Base-by-base conservation (phyloP, 495 filamentous ascomycete genomes). In the Aspergillus hancockii region DNA sequence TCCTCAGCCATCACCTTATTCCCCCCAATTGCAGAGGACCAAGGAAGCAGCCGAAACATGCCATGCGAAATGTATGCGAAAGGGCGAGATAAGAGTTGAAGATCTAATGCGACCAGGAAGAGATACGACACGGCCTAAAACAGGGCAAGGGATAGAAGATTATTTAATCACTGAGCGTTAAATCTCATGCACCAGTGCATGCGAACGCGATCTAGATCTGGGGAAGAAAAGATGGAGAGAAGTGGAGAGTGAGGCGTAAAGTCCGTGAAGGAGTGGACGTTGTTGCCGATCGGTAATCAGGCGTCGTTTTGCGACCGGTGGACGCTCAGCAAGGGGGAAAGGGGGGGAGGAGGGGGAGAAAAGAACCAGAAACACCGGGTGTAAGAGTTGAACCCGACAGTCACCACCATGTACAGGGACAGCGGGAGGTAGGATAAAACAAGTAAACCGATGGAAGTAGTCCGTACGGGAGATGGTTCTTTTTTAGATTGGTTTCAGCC, bases 21-120 rank as follows among this genome's bases (percentile, higher is more conserved):
- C 64, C 75, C 80, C 75, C 80, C 77, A 63, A 81, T 78, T 67
- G 79, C 71, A 63, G 81, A 77, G 64, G 77, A 76, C 83, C 82
- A 85, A 62, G 82, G 75, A 34, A 81, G 69, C 60, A 81, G 70
- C 52, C 79, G 75, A 72, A 82, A 84, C 83, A 86, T 85, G 81
- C 81, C 79, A 83, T 80, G 76, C 71, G 76, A 80, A 56, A 62
- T 62, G 57, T 55, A 38, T 54, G 49, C 47, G 50, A 38, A 21
- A 46, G 57, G 53, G 62, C 54, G 59, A 30, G 55, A 49, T 18
- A 64, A 51, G 54, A 56, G 58, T 53, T 23, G 36, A 58, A 43
- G 51, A 68, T 47, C 58, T 47, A 55, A 58, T 57, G 54, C 43
- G 67, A 36, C 32, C 28, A 59, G 55, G 52, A 63, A 66, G 71